Conservation (phyloP, 2,329 filamentous ascomycete genomes). For the Penicillium sp. region DNA sequence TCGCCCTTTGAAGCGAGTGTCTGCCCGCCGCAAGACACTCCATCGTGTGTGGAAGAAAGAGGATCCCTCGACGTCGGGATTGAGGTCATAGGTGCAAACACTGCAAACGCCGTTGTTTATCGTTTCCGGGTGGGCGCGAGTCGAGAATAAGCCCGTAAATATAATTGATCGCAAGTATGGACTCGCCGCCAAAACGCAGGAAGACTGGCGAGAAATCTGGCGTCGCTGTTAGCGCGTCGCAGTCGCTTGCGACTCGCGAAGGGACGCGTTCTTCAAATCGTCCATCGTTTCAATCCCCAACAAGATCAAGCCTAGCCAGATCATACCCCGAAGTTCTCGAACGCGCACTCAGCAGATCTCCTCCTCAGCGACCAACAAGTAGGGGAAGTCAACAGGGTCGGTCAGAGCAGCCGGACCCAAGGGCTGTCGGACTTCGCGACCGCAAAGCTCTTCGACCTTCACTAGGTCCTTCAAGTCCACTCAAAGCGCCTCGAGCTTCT, state of each 20-base stretch:
- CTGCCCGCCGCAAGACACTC: constrained; percentile 23
- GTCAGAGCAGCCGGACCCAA: constrained; percentile 16
- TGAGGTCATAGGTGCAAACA: constrained; percentile 42
- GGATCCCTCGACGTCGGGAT: constrained; percentile 13
- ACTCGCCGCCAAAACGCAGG: constrained; percentile 62
- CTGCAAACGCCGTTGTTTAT: constrained; percentile 33
- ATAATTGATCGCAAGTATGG: constrained; percentile 19
- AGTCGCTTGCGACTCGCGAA: constrained; percentile 25
- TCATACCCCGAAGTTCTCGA: constrained; percentile 59
- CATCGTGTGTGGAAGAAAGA: constrained; percentile 23
- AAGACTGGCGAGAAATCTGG: constrained; percentile 59
- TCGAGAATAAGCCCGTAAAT: constrained; percentile 33
- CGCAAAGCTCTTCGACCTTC: constrained; percentile 40
- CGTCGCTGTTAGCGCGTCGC: constrained; percentile 42
- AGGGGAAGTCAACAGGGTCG: constrained; percentile 15
- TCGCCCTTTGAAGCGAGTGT: constrained; percentile 17
- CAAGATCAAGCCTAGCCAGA: constrained; percentile 61
- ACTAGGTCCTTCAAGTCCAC: constrained; percentile 29
- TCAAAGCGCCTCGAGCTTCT: constrained; percentile 14
- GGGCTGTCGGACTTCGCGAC: constrained; percentile 33
- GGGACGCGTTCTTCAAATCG: constrained; percentile 36
- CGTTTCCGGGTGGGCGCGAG: constrained; percentile 9
- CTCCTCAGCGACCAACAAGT: constrained; percentile 28
- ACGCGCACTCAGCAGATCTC: constrained; percentile 43
- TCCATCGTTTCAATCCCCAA: constrained; percentile 66